Base-by-base conservation (phyloP, 805 yeast genomes). In the Sugiyamaella chiloensis region DNA sequence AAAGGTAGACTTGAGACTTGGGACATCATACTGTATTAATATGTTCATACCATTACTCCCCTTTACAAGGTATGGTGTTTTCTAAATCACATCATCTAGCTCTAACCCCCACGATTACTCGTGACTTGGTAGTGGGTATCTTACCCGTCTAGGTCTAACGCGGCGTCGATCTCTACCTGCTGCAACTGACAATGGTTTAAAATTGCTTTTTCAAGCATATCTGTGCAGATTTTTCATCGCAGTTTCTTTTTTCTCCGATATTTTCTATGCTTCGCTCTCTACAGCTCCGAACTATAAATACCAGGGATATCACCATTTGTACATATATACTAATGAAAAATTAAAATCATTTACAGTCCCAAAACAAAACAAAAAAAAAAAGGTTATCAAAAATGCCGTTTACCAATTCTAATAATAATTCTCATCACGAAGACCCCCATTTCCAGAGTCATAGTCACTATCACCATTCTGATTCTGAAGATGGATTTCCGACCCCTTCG, bases 381-480 rank as follows among this genome's bases (percentile, higher is more conserved):
- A 21, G 14, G 19, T 12, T 16, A 21, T 5, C 12, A 12, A 34
- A 34, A 16, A 34, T 34, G 37, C 20, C 37, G 20, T 37, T 21
- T 37, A 37, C n/a, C 12, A 14, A 23, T 24, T 26, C 30, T 40
- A 40, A 26, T 24, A 5, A 16, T 16, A 14, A 4, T 17, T 3
- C 31, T 12, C 40, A 43, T 26, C 42, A 36, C 19, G 47, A 44
- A 12, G 48, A 45, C 43, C 48, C 40, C 20, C 42, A 45, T 27
- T 45, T 45, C 29, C 41, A 17, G 39, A 27, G 43, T 8, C 43
- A 45, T 21, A n/a, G n/a, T n/a, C n/a, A n/a, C n/a, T n/a, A n/a
- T n/a, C 36, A 40, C 12, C 43, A 16, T 17, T 29, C 47, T 14
- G 43, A 16, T 40, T 36, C 42, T 7, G 48, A 36, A 19, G 39